Percentiles rank a stretch among this genome's conserved stretches.
These are phyloP conservation scores for Trichoderma koningiopsis DNA, from an alignment of 2,329 filamentous ascomycete species.

Conservation along the genomic window DNA sequence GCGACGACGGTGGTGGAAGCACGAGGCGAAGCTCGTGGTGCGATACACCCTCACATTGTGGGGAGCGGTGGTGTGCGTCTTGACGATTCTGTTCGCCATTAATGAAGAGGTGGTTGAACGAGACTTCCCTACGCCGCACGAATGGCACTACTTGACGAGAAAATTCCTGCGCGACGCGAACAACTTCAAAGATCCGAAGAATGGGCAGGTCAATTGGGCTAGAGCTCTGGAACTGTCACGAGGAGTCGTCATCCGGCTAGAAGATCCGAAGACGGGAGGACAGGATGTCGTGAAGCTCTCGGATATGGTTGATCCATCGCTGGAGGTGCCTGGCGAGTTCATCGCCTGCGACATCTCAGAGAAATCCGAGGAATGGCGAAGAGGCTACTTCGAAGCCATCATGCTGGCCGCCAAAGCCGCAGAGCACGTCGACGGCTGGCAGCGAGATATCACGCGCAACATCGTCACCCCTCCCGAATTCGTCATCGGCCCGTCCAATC, in stretches of 20 bases:
- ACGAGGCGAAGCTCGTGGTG: slow-evolving; percentile 69
- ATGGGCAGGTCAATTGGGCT: slow-evolving; percentile 65
- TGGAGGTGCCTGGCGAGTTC: slow-evolving; percentile 68
- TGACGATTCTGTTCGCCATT: slow-evolving; percentile 65
- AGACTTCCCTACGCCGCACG: slow-evolving; percentile 75
- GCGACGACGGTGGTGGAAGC: slow-evolving; percentile 67
- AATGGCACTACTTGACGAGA: slow-evolving; percentile 75
- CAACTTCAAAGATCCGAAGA: slow-evolving; percentile 57
- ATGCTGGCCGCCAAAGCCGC: slow-evolving; percentile 76
- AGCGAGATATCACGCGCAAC: slow-evolving; percentile 67
- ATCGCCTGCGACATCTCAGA: slow-evolving; percentile 68
- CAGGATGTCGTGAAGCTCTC: slow-evolving; percentile 59
- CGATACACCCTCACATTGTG: slow-evolving; percentile 70
- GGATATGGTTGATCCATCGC: slow-evolving; percentile 62
- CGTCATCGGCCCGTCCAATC: slow-evolving; percentile 82
- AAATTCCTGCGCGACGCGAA: slow-evolving; percentile 67
- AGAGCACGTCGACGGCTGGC: slow-evolving; percentile 79
- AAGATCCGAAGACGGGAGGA: slow-evolving; percentile 70
- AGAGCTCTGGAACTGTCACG: slow-evolving; percentile 62
- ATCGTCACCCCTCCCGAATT: slow-evolving; percentile 71
- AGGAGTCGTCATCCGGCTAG: slow-evolving; percentile 65
- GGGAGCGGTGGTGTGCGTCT: slow-evolving; percentile 61
- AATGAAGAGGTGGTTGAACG: slow-evolving; percentile 76
- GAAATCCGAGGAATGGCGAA: slow-evolving; percentile 81
- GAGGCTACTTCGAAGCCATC: slow-evolving; percentile 81